These are phyloP conservation scores for Pestalotiopsis sp. DNA, from an alignment of 2,329 filamentous ascomycete species.

Conservation along the genomic window DNA sequence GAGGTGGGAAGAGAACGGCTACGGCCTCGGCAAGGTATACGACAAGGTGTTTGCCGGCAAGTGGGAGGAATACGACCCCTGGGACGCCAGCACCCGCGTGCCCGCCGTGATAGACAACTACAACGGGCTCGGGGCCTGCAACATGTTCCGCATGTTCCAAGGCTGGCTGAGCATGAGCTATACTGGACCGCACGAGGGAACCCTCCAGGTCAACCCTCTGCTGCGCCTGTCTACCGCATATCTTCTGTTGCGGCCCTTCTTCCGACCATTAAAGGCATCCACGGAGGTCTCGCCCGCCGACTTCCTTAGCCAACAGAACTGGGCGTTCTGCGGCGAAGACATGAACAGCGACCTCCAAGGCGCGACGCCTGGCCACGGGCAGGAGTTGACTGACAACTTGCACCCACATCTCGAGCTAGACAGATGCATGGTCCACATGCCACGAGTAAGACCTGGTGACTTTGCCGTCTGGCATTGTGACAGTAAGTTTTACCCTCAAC, in stretches of 20 bases:
- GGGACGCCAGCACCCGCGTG: constrained; percentile 73
- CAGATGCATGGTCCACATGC: constrained; percentile 72
- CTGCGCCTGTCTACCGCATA: constrained; percentile 78
- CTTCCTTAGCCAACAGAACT: constrained; percentile 59
- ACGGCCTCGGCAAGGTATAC: constrained; percentile 70
- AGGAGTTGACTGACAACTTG: constrained; percentile 65
- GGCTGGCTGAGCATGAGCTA: constrained; percentile 83
- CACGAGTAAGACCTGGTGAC: constrained; percentile 70
- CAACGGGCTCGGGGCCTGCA: constrained; percentile 78
- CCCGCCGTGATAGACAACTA: constrained; percentile 75
- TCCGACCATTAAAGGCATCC: constrained; percentile 53
- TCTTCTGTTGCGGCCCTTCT: constrained; percentile 82
- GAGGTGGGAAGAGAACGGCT: constrained; percentile 73
- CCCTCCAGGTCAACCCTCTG: constrained; percentile 80
- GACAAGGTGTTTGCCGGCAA: constrained; percentile 70
- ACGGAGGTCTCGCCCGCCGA: constrained; percentile 41
- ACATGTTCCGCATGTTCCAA: constrained; percentile 86
- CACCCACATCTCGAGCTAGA: constrained; percentile 73
- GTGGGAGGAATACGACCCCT: constrained; percentile 84
- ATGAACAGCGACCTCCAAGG: constrained; percentile 68
- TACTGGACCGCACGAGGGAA: constrained; percentile 76
- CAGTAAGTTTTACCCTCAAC: constrained; percentile 38
- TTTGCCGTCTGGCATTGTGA: constrained; percentile 87
- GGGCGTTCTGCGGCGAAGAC: constrained; percentile 52
- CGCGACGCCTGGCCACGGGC: constrained; percentile 67